Conservation (phyloP, 2,329 filamentous ascomycete species). For the Knufia petricola region DNA sequence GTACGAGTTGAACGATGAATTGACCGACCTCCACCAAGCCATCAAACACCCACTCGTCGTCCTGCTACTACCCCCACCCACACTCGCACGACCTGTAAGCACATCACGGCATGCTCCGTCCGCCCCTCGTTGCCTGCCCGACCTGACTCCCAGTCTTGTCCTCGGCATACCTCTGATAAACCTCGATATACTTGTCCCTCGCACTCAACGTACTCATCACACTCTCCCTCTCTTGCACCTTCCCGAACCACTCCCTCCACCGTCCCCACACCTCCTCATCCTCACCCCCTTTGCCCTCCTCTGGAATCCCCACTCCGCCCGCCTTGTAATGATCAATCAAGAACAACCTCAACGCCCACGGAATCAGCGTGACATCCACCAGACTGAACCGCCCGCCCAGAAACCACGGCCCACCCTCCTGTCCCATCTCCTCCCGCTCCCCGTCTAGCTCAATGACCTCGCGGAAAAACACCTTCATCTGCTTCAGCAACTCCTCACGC, state of each 20-base stretch:
- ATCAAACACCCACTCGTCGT: too few species aligned
- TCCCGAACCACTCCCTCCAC: constrained; percentile 56
- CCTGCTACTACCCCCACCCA: too few species aligned
- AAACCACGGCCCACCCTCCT: constrained; percentile 53
- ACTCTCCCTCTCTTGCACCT: constrained; percentile 50
- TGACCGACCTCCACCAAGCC: not conserved
- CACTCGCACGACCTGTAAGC: too few species aligned
- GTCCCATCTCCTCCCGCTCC: constrained; percentile 45
- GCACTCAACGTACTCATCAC: constrained; percentile 60
- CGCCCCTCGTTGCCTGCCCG: constrained; percentile 53
- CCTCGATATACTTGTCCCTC: constrained; percentile 55
- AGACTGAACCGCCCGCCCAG: constrained; percentile 53
- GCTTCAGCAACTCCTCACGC: constrained; percentile 47
- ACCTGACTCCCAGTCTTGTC: constrained; percentile 54
- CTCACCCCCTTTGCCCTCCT: constrained; percentile 37
- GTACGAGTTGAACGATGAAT: too few species aligned
- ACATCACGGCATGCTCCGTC: constrained; percentile 54
- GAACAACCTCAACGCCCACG: constrained; percentile 64
- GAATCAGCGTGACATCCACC: constrained; percentile 61
- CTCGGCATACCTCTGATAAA: constrained; percentile 60
- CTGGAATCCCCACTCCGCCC: constrained; percentile 43
- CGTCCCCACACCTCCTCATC: constrained; percentile 53
- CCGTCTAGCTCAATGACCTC: constrained; percentile 47
- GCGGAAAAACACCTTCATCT: constrained; percentile 50
- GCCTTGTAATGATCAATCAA: constrained; percentile 61